Conservation (phyloP, 1,139 yeast species). For the Arxiozyma heterogenica region DNA sequence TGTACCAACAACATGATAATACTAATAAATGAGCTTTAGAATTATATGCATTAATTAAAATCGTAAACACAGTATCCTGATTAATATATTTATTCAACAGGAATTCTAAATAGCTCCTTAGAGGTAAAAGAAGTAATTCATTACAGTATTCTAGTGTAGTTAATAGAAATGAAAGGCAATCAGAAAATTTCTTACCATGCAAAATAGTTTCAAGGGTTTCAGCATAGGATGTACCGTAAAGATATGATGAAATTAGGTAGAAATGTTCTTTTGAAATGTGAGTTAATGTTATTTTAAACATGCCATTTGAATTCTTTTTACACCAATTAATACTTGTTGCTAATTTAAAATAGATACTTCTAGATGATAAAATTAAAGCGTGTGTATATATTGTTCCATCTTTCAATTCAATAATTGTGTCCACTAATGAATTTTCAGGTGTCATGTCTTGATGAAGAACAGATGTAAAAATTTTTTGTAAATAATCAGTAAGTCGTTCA, state of each 20-base stretch:
- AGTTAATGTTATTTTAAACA: slow-evolving; percentile 34
- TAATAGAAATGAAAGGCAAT: slow-evolving; percentile 46
- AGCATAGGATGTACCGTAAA: slow-evolving; percentile 42
- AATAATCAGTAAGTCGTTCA: slow-evolving; percentile 9
- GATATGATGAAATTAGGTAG: slow-evolving; percentile 41
- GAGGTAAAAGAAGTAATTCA: slow-evolving; percentile 49
- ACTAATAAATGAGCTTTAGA: slow-evolving; percentile 48
- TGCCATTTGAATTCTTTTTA: slow-evolving; percentile 8
- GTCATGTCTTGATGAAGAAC: background rate
- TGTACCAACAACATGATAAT: slow-evolving; percentile 56
- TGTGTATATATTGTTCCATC: slow-evolving; percentile 30
- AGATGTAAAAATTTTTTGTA: slow-evolving; percentile 3
- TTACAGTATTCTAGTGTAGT: slow-evolving; percentile 58
- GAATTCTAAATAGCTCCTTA: slow-evolving; percentile 55
- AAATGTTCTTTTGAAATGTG: slow-evolving; percentile 42
- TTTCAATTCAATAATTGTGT: slow-evolving; percentile 14
- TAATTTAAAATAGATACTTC: slow-evolving; percentile 61
- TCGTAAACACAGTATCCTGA: slow-evolving; percentile 50
- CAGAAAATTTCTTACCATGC: slow-evolving; percentile 14
- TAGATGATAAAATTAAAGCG: slow-evolving; percentile 42
- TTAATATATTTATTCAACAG: slow-evolving; percentile 51
- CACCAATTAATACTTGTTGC: slow-evolving; percentile 50
- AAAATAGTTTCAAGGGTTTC: slow-evolving; percentile 39
- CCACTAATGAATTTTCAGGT: slow-evolving; percentile 4
- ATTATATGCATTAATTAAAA: slow-evolving; percentile 47